Percentiles rank a stretch among this genome's conserved stretches.
phyloP scores from a whole-genome alignment of 371 early-diverging fungal species.

The Conidiobolus incongruus region DNA sequence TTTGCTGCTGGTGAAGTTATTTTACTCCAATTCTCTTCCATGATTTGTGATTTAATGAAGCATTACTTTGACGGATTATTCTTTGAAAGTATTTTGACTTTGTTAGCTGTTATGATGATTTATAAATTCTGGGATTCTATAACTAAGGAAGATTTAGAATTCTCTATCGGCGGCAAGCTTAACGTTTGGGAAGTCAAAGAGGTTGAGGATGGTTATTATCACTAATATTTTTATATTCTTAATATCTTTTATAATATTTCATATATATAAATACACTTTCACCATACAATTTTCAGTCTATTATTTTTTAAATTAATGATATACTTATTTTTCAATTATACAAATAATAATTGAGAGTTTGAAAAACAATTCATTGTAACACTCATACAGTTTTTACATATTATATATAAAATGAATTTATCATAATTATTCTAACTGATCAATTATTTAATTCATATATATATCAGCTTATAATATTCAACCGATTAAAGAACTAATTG shows the following conservation, averaged over 20 bases:
- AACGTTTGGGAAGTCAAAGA: slow-evolving; percentile 90
- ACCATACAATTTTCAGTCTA: not conserved
- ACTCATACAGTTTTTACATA: too few species aligned
- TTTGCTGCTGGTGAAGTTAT: slow-evolving; percentile 67
- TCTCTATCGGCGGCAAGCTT: slow-evolving; percentile 72
- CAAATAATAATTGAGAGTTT: not conserved
- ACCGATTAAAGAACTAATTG: too few species aligned
- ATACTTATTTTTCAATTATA: not conserved
- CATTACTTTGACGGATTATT: slow-evolving; percentile 96
- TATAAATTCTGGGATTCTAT: slow-evolving; percentile 98
- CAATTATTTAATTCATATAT: too few species aligned
- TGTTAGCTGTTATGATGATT: slow-evolving; percentile 92
- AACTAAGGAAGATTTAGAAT: slow-evolving; percentile 95
- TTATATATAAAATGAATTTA: too few species aligned
- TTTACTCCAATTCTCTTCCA: slow-evolving; percentile 44
- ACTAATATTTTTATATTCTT: not conserved
- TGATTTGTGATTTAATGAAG: slow-evolving; percentile 62
- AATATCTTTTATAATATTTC: not conserved
- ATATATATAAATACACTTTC: not conserved
- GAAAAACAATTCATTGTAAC: not conserved
- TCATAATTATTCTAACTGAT: too few species aligned
- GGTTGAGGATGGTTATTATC: slow-evolving; percentile 24
- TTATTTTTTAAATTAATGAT: not conserved
- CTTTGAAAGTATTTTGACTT: slow-evolving; percentile 71
- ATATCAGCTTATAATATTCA: too few species aligned